Conservation (phyloP, 176 grass and related monocot species). For the Tillandsia fasciculata region DNA sequence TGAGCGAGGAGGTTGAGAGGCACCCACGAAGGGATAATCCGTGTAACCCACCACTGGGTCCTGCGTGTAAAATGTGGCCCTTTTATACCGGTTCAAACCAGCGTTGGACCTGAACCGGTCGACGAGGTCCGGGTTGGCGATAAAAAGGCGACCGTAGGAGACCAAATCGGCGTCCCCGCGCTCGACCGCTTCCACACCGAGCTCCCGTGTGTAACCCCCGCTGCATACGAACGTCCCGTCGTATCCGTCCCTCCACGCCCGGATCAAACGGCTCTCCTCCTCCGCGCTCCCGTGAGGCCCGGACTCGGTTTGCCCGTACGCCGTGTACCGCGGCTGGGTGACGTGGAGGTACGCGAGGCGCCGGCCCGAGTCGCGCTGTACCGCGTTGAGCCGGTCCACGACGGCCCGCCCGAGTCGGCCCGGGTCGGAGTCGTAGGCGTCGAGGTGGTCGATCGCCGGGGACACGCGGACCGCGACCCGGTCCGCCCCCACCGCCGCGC, state of each 20-base stretch:
- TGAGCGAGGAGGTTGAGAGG: no score
- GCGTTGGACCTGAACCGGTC: slow-evolving; percentile 51
- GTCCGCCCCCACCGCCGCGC: slow-evolving; percentile 48
- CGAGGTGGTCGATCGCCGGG: slow-evolving; percentile 85
- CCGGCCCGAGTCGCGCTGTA: slow-evolving; percentile 45
- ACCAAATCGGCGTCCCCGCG: slow-evolving; percentile 65
- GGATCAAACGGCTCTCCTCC: slow-evolving; percentile 71
- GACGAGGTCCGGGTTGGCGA: slow-evolving; percentile 79
- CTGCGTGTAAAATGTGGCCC: slow-evolving; percentile 87
- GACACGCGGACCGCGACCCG: slow-evolving; percentile 66
- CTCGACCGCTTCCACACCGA: slow-evolving; percentile 63
- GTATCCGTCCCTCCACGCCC: slow-evolving; percentile 42
- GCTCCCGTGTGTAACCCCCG: slow-evolving; percentile 81
- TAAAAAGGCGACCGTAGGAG: slow-evolving; percentile 78
- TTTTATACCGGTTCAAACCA: slow-evolving; percentile 45
- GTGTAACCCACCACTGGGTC: slow-evolving; percentile 87
- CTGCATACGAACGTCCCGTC: slow-evolving; percentile 68
- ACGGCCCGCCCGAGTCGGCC: slow-evolving; percentile 60
- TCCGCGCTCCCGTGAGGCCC: slow-evolving; percentile 77
- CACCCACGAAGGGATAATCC: slow-evolving; percentile 62
- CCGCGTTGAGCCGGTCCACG: slow-evolving; percentile 41
- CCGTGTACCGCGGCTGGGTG: slow-evolving; percentile 76
- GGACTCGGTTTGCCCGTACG: slow-evolving; percentile 79
- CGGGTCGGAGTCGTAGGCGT: slow-evolving; percentile 74
- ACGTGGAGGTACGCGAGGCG: slow-evolving; percentile 79